Base-by-base conservation (phyloP, 148 eudicot species). In the Chenopodium formosanum region DNA sequence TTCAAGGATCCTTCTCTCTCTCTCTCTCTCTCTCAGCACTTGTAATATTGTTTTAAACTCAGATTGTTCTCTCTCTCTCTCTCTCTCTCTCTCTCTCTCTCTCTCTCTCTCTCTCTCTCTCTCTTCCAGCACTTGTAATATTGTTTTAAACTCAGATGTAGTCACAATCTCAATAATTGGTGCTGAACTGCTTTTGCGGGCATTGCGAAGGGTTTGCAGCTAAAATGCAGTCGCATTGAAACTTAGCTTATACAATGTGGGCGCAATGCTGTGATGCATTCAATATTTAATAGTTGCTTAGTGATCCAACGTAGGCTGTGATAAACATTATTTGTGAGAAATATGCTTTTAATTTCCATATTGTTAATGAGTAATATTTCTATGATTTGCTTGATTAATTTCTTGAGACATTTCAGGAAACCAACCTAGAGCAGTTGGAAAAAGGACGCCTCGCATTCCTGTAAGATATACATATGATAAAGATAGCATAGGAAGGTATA, bases 371-470 rank as follows among this genome's bases (percentile, higher is more conserved):
- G 44, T 37, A 37, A 37, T 37, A 6, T 37, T 47, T 17, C 69
- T 50, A 27, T 74, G 19, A 40, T 34, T 64, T 75, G 70, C 70
- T 78, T 79, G 53, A 22, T 80, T 82, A 31, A 44, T 40, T 66
- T 32, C 23, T 23, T 81, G 87, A 37, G 29, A 70, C 81, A 20
- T 72, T 84, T 50, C 84, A 95, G 97, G 88, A 75, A 91, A 80
- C 80, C 91, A 92, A 81, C 91, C 94, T 84, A 89, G 97, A 79
- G 97, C 92, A 78, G 99, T 97, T 83, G 98, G 99, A 75, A 97
- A 97, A 88, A 92, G 99, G 88, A 97, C 98, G 1, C 99, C 99
- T 17, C 91, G 99, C 68, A 84, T 91, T 69, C 98, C 98, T 74
- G 89, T 97, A 82, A 88, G 89, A 70, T 91, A 85, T 88, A 87